Base-by-base conservation (phyloP, 2,329 filamentous ascomycete genomes). In the Cladosporium cucumerinum region DNA sequence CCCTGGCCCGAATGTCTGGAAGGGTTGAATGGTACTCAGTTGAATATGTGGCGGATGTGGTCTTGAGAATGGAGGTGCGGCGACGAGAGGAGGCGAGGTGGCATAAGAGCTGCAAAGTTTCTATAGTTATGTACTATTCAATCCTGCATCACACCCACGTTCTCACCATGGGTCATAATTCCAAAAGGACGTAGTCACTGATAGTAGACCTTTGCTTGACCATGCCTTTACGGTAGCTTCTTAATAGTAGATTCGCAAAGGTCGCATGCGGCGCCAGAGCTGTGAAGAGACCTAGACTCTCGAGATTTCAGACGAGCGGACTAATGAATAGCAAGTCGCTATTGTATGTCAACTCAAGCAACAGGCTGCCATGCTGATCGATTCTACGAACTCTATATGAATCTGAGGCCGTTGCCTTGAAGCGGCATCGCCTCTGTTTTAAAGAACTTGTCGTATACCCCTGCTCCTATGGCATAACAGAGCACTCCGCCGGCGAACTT, bases 1-100 rank as follows among this genome's bases (percentile, higher is more conserved):
- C 54, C 76, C 77, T 5, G 77, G 77, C 14, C 77, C 77, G 16
- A 57, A 65, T 65, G 61, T 69, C 60, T 67, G 60, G 59, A 61
- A 52, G 59, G 59, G 59, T 43, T 61, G 58, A 61, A 52, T n/a
- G 1, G 30, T 55, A 28, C 7, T 26, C 11, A 7, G 11, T 23
- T 26, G 25, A 16, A 25, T 5, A 26, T 14, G 23, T 16, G 23
- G 25, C 4, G 5, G 8, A 21, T 30, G 34, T 39, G 14, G 32
- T 14, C 32, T 34, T 34, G 4, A 21, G 25, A 2, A 51, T 8
- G 25, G 25, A 18, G 25, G 14, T 52, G 49, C 1, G 18, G 5
- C 18, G 49, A 52, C 3, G 49, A 28, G 18, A 18, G 1, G 6
- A 28, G 18, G 16, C 4, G 49, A 18, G 3, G 18, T 26, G 6